Conservation (phyloP, 306 rosid species). For the Begonia loranthoides region DNA sequence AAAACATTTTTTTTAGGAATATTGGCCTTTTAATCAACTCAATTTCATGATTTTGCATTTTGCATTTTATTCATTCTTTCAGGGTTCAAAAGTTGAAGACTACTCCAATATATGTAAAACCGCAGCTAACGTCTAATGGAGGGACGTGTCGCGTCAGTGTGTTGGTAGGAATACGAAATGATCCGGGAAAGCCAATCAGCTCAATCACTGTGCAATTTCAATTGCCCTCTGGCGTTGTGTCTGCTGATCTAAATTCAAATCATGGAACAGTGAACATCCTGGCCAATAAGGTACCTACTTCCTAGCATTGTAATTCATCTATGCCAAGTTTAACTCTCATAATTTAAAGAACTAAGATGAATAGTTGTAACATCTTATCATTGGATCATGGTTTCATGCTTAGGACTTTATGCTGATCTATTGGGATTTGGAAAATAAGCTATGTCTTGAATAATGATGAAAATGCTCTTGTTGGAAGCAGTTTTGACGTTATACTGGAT, state of each 20-base stretch:
- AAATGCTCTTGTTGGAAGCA: no score
- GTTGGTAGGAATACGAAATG: slow-evolving; percentile 70
- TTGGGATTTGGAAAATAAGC: no score
- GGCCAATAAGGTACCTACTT: slow-evolving; percentile 48
- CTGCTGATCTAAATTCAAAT: slow-evolving; percentile 69
- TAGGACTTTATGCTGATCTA: no score
- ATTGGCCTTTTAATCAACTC: slow-evolving; percentile 2
- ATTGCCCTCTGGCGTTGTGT: slow-evolving; percentile 67
- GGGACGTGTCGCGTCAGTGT: slow-evolving; percentile 68
- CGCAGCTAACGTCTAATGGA: slow-evolving; percentile 68
- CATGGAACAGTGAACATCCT: slow-evolving; percentile 79
- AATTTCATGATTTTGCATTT: neutral
- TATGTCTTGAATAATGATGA: no score
- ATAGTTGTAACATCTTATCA: no score
- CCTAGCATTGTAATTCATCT: no score
- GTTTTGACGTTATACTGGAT: no score
- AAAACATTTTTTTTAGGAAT: no score
- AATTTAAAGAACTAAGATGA: no score
- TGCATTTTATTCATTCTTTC: neutral
- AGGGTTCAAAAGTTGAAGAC: slow-evolving; percentile 84
- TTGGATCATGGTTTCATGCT: no score
- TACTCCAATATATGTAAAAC: slow-evolving; percentile 84
- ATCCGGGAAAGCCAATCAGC: slow-evolving; percentile 81
- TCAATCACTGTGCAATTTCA: slow-evolving; percentile 55
- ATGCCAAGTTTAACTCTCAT: no score